Conservation (phyloP, 2,329 filamentous ascomycete genomes). For the Chaetomium olivaceum region DNA sequence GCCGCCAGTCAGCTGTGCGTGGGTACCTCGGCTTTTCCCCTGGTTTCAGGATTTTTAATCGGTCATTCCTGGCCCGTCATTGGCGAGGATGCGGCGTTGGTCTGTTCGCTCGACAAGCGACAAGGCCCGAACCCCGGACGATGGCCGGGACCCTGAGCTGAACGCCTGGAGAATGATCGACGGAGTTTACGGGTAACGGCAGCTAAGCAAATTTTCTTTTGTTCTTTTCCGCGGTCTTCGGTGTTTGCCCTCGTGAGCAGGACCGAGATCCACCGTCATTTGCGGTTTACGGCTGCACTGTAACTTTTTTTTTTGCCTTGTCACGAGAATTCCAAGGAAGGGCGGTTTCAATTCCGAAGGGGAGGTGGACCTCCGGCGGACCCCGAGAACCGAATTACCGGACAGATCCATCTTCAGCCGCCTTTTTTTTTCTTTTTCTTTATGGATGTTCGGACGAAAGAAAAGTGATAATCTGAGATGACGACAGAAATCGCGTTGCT, state of each 20-base stretch:
- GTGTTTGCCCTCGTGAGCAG: slow-evolving; percentile 3
- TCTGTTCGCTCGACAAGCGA: background rate
- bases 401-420: background rate
- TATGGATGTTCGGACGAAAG: background rate
- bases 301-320: background rate
- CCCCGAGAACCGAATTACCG: slow-evolving; percentile 12
- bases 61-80: background rate
- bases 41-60: slow-evolving; percentile 19
- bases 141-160: slow-evolving; percentile 8
- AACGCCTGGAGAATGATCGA: slow-evolving; percentile 13
- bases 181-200: slow-evolving; percentile 5
- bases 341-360: background rate
- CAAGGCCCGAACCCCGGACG: background rate
- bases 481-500: background rate
- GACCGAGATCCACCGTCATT: slow-evolving; percentile 14
- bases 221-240: background rate
- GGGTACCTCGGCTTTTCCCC: slow-evolving; percentile 18
- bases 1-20: slow-evolving; percentile 5
- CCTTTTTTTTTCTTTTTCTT: background rate
- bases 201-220: background rate
- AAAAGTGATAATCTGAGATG: background rate
- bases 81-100: slow-evolving; percentile 10
- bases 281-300: slow-evolving; percentile 8
- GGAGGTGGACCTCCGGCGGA: slow-evolving; percentile 2
- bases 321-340: background rate